Conservation (phyloP, 768 basidiomycete genomes). For the Gloeopeniophorella convolvens region DNA sequence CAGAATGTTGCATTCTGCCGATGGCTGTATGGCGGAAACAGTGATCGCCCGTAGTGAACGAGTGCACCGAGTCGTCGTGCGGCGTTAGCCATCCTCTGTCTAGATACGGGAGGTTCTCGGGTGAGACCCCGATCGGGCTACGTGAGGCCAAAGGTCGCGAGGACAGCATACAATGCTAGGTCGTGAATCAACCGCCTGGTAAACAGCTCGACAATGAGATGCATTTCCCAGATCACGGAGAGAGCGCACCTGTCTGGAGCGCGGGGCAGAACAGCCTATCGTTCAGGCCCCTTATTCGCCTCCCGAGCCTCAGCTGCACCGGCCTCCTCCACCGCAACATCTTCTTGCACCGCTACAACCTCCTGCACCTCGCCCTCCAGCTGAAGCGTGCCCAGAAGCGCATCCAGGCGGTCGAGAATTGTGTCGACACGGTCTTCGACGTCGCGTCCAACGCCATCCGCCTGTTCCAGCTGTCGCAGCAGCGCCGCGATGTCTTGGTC, state of each 20-base stretch:
- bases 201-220: too few species aligned
- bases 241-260: constrained; percentile 10
- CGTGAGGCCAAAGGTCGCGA: too few species aligned
- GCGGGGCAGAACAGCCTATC: background rate
- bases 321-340: background rate
- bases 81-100: too few species aligned
- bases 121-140: too few species aligned
- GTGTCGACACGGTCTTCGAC: constrained; percentile 59
- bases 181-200: too few species aligned
- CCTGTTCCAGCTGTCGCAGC: constrained; percentile 47
- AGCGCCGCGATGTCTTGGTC: constrained; percentile 46
- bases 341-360: background rate
- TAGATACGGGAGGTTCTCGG: too few species aligned
- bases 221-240: too few species aligned
- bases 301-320: background rate
- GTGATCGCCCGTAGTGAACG: too few species aligned
- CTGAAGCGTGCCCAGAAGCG: constrained; percentile 43
- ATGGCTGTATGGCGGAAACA: too few species aligned
- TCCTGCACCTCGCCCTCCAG: constrained; percentile 7
- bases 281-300: background rate
- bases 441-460: constrained; percentile 51
- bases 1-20: too few species aligned
- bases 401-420: constrained; percentile 53
- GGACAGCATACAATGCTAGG: too few species aligned
- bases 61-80: too few species aligned